Evolutionary conservation across 345 rosid genomes (phyloP), one percentile per base, ranked within the genome.

Genomic region (Ceriops tagal): DNA sequence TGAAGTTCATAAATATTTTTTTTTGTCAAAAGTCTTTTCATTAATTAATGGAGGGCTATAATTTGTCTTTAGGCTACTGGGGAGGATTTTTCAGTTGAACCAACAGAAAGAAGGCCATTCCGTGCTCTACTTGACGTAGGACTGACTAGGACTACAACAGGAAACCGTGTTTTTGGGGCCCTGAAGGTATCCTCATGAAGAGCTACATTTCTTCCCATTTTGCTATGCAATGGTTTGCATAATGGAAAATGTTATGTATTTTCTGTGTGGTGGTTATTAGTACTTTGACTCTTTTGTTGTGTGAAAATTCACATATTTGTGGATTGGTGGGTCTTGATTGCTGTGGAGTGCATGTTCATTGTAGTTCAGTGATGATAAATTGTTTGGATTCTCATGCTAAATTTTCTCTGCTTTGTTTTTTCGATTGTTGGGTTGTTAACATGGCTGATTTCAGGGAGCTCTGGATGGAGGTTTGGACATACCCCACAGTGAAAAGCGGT

Each of bases 91-190:
- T 85, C 89, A 2, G 89, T 89, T 21, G 96, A 89, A 49, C 92
- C 89, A 52, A 77, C 86, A n/a, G 96, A 85, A 7, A 77, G 92
- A 64, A 84, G 96, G 61, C 96, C 96, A 15, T 89, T 89, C 80
- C 90, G 89, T 78, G 92, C 90, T 49, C 89, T 89, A 55, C 90
- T 89, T 71, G 96, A 89, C 79, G 96, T 89, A 30, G 96, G 96
- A 24, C 86, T 89, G n/a, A 47, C 84, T 65, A 87, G 69, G 68
- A 89, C 92, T 49, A 87, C 96, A 19, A 89, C 96, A 1, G 92
- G 96, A 7, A 89, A 89, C 71, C 90, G 96, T 69, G 89, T 89
- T 10, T 89, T 89, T 10, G 90, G 90, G 71, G 88, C 90, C 34
- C 88, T 89, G 18, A 89, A 87, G 90, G 95, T 89, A 83, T 20